phyloP scores from a whole-genome alignment of 805 yeast genomes.

The Grigorovia transvaalensis region DNA sequence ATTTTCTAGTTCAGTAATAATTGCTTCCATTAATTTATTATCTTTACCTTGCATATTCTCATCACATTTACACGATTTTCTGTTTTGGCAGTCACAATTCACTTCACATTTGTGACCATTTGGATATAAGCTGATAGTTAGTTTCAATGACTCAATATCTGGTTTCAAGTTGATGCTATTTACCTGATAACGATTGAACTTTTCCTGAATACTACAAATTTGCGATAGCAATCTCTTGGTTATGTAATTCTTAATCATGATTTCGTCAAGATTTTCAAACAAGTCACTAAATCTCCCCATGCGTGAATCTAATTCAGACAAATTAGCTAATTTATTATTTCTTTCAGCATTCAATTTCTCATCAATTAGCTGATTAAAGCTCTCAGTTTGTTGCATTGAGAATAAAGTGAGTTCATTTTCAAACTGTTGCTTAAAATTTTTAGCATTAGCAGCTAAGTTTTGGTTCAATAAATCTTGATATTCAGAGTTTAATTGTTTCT shows the following conservation, averaged over 20 bases:
- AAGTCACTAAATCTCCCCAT: slow-evolving; percentile 37
- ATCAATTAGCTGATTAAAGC: slow-evolving; percentile 47
- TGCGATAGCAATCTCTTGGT: slow-evolving; percentile 19
- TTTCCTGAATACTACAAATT: slow-evolving; percentile 14
- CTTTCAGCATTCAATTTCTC: slow-evolving; percentile 63
- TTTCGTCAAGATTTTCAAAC: slow-evolving; percentile 33
- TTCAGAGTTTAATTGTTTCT: slow-evolving; percentile 47
- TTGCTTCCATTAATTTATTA: slow-evolving; percentile 16
- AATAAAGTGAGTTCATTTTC: slow-evolving; percentile 61
- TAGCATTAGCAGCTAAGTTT: slow-evolving; percentile 61
- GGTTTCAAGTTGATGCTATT: slow-evolving; percentile 28
- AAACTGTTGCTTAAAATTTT: slow-evolving; percentile 58
- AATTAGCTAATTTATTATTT: slow-evolving; percentile 61
- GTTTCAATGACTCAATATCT: slow-evolving; percentile 24
- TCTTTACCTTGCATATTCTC: slow-evolving; percentile 11
- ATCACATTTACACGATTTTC: slow-evolving; percentile 4
- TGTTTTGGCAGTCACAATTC: slow-evolving; percentile 5
- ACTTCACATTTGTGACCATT: slow-evolving; percentile 2
- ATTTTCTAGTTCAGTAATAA: slow-evolving; percentile 37
- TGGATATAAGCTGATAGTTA: slow-evolving; percentile 19
- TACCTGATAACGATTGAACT: slow-evolving; percentile 13
- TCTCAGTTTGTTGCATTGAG: slow-evolving; percentile 57
- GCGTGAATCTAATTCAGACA: slow-evolving; percentile 48
- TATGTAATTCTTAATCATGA: slow-evolving; percentile 31
- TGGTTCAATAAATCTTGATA: slow-evolving; percentile 45